A percentile compares a stretch with the other conserved stretches of the same genome.
These are phyloP conservation scores for Exophiala sideris DNA, from an alignment of 2,329 filamentous ascomycete species.

Conservation along the genomic window DNA sequence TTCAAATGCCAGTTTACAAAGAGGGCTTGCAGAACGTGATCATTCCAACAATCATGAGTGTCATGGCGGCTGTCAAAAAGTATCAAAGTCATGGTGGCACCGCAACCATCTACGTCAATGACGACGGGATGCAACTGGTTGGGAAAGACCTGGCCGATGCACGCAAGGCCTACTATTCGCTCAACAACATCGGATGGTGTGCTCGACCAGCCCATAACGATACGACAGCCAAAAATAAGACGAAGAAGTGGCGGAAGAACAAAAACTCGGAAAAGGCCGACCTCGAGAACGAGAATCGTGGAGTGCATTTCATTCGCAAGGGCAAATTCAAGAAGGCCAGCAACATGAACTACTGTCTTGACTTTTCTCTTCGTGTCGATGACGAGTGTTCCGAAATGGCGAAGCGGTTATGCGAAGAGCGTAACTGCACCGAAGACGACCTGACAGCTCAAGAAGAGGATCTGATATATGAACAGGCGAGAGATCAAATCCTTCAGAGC, in stretches of 20 bases:
- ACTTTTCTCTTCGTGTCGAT: background rate
- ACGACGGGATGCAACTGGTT: constrained; percentile 38
- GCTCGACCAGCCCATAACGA: background rate
- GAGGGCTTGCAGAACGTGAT: constrained; percentile 70
- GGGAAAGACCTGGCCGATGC: constrained; percentile 1
- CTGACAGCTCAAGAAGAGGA: background rate
- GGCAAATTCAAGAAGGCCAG: constrained; percentile 17
- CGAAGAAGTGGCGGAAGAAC: constrained; percentile 7
- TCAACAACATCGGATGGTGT: constrained; percentile 19
- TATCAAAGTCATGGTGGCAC: constrained; percentile 55
- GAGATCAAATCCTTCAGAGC: background rate
- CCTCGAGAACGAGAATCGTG: background rate
- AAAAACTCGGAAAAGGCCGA: constrained; percentile 1
- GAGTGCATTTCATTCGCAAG: constrained; percentile 34
- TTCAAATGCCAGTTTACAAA: constrained; percentile 86
- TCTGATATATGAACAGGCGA: background rate
- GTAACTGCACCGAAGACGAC: background rate
- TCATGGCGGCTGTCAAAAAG: constrained; percentile 56
- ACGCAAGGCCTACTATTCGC: background rate
- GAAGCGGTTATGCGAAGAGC: background rate
- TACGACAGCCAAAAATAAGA: background rate
- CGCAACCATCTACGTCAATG: constrained; percentile 36
- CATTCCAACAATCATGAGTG: constrained; percentile 52
- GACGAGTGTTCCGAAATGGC: background rate
- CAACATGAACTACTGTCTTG: constrained; percentile 14